Evolutionary conservation across 192 early-diverging fungal genomes (phyloP).

Genomic region (Coemansia erecta): DNA sequence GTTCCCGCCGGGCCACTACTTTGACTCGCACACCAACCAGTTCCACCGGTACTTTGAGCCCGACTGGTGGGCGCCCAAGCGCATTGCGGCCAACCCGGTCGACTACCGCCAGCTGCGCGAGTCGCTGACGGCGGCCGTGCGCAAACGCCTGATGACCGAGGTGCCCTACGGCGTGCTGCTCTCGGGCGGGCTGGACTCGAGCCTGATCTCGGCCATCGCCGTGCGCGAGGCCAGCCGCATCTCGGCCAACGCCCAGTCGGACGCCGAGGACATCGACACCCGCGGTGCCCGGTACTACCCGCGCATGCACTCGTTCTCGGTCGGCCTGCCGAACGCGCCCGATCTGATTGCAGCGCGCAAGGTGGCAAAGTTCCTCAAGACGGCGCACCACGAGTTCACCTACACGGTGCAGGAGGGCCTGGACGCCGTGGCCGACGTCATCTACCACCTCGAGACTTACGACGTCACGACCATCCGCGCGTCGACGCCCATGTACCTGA

Average conservation of each 20-base stretch:
- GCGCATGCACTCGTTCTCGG: conserved; percentile 95
- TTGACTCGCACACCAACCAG: conserved; percentile 72
- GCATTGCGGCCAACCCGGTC: conserved; percentile 35
- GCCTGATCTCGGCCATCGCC: conserved; percentile 93
- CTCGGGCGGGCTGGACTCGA: conserved; percentile 92
- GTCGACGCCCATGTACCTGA: conserved; percentile 98
- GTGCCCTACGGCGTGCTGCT: conserved; percentile 98
- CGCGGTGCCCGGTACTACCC: conserved; percentile 75
- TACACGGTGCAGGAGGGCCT: conserved; percentile 95
- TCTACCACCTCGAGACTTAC: conserved; percentile 97
- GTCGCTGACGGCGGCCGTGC: conserved; percentile 80
- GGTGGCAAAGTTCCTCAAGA: conserved; percentile 88
- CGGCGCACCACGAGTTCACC: conserved; percentile 93
- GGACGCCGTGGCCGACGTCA: conserved; percentile 92
- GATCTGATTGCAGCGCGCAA: conserved; percentile 87
- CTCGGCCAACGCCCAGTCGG: conserved; percentile 50
- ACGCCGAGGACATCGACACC: conserved; percentile 61
- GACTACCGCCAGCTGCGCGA: conserved; percentile 73
- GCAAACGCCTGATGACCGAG: conserved; percentile 97
- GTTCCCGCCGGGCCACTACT: conserved; percentile 97
- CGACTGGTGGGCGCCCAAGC: conserved; percentile 72
- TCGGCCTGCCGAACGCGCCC: conserved; percentile 90
- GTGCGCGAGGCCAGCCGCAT: conserved; percentile 77
- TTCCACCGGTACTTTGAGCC: conserved; percentile 89
- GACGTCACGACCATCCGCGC: conserved; percentile 98